These are phyloP conservation scores for Coemansia sp. DNA, from an alignment of 192 early-diverging fungal species.

Conservation along the genomic window DNA sequence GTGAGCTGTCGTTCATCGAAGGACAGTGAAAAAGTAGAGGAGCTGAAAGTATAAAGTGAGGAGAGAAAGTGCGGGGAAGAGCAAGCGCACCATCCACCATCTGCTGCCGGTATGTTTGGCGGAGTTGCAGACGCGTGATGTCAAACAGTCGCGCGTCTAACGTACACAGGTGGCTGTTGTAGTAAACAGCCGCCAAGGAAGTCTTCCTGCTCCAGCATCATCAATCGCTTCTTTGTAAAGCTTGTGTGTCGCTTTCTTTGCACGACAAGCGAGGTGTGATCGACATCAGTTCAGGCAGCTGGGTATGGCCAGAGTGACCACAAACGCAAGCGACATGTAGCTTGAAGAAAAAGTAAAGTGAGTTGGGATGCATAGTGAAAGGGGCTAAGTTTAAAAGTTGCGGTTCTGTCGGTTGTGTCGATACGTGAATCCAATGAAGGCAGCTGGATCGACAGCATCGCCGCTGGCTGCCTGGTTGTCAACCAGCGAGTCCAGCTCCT, in stretches of 20 bases:
- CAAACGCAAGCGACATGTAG: background rate
- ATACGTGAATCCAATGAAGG: conserved; percentile 85
- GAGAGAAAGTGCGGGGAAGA: background rate
- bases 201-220: background rate
- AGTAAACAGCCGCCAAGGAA: no score
- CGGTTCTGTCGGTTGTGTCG: conserved; percentile 52
- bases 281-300: background rate
- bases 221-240: background rate
- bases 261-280: background rate
- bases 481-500: conserved; percentile 47
- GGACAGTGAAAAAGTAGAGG: background rate
- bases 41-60: background rate
- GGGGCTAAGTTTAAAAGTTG: conserved; percentile 11
- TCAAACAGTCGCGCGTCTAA: background rate
- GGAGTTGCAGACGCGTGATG: background rate
- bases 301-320: background rate
- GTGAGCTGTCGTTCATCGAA: conserved; percentile 1
- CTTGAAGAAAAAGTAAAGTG: background rate
- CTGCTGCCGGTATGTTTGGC: background rate
- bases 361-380: background rate
- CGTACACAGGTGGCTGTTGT: background rate
- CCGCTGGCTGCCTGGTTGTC: conserved; percentile 17
- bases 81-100: background rate
- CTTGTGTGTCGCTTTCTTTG: background rate
- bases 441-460: conserved; percentile 71